Percentiles rank a stretch among this genome's conserved stretches.
phyloP scores from a whole-genome alignment of 805 yeast species.

The Zygosaccharomyces siamensis region DNA sequence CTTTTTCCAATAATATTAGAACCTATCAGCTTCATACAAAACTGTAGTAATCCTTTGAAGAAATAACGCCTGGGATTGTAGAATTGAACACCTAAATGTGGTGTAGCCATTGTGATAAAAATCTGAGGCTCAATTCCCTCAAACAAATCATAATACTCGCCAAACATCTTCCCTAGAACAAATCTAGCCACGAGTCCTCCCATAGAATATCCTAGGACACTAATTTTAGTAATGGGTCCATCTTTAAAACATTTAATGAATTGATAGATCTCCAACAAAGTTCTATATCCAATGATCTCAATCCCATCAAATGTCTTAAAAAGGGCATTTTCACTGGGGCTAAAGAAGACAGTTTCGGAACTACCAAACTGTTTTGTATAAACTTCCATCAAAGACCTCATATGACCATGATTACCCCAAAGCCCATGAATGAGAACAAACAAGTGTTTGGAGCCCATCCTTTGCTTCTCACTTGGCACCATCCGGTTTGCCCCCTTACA shows the following conservation, averaged over 20 bases:
- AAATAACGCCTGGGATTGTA: conserved; percentile 36
- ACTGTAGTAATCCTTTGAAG: conserved; percentile 21
- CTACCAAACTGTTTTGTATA: conserved; percentile 37
- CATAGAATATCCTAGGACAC: conserved; percentile 80
- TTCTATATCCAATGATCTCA: conserved; percentile 62
- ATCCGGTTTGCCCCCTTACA: background rate
- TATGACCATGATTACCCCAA: conserved; percentile 63
- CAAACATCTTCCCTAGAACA: conserved; percentile 61
- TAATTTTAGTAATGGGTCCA: conserved; percentile 43
- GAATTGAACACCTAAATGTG: conserved; percentile 64
- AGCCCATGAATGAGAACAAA: conserved; percentile 75
- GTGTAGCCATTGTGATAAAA: conserved; percentile 70
- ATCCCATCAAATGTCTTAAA: conserved; percentile 84
- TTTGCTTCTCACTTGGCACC: background rate
- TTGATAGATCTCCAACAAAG: conserved; percentile 57
- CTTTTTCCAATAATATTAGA: conserved; percentile 55
- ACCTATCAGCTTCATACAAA: conserved; percentile 48
- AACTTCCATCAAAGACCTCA: conserved; percentile 44
- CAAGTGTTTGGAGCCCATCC: conserved; percentile 42
- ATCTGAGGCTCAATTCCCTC: conserved; percentile 54
- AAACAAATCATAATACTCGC: conserved; percentile 51
- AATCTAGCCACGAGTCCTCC: conserved; percentile 85
- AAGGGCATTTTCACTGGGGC: conserved; percentile 59
- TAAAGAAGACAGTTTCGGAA: conserved; percentile 40
- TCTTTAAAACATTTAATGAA: conserved; percentile 37